Evolutionary conservation across 306 rosid genomes (phyloP), one percentile per base, ranked within the genome.

Genomic region (Sechiopsis laciniata): DNA sequence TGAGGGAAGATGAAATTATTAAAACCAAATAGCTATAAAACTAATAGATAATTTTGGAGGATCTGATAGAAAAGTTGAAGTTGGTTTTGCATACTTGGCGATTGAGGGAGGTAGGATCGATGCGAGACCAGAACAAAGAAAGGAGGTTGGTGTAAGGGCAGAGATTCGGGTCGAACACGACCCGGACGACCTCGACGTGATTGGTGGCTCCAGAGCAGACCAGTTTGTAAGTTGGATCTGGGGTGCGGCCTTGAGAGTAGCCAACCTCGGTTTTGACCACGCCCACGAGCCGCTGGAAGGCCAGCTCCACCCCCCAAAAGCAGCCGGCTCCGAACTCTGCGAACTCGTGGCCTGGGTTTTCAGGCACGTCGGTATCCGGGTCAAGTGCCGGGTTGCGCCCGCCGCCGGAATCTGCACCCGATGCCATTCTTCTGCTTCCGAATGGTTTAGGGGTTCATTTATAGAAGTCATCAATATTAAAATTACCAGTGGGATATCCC

Each of bases 251-350:
- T 73, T 88, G 98, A 7, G 94, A 72, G 69, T 93, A 93, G 0
- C 98, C 98, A 16, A 90, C 97, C 58, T 93, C 96, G 21, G 91
- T 93, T 63, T 80, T 93, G 61, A 85, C 85, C 48, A 90, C 97
- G 0, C 98, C 98, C 0, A 0, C 40, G 11, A 90, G 76, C 42
- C 96, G 84, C 84, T 93, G 96, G 76, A 87, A 87, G 21, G 94
- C 80, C 24, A 87, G 80, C 82, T 93, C 96, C 19, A 82, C 96
- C 0, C 96, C 86, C 94, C 98, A 93, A 88, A 93, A 93, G 55
- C 98, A 88, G 48, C 98, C 98, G 5, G 89, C 88, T 74, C 86
- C 97, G 71, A 93, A 93, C 74, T 93, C 81, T 8, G 89, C 98
- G 0, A 90, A 83, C 85, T 85, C 88, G 79, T 84, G 84, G 46